These are phyloP conservation scores for Astrocystis sublimbata DNA, from an alignment of 495 filamentous ascomycete genomes.

Conservation along the genomic window DNA sequence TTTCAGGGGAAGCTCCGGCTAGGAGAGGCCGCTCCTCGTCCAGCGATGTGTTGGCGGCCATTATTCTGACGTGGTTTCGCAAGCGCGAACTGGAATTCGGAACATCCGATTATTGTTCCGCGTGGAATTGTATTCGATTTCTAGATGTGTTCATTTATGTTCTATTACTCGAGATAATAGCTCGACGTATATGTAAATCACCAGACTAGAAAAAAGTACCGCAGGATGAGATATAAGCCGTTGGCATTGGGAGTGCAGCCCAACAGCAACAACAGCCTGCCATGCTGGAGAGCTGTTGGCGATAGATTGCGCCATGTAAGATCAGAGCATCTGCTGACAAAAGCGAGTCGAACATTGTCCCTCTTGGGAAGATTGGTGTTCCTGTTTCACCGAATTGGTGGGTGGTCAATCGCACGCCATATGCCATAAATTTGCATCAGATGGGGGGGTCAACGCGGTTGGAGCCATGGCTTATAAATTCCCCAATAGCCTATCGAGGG, in stretches of 20 bases:
- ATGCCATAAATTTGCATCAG: conserved; percentile 19
- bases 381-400: conserved; percentile 13
- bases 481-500: not conserved
- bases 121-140: not conserved
- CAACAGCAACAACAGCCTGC: not conserved
- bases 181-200: not conserved
- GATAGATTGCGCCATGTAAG: conserved; percentile 18
- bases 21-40: conserved; percentile 16
- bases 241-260: not conserved
- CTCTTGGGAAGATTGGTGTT: not conserved
- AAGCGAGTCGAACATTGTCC: not conserved
- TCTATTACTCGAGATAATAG: not conserved
- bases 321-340: conserved; percentile 15
- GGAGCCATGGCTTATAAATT: not conserved
- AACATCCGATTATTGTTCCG: not conserved
- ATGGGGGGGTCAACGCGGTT: not conserved
- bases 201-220: not conserved
- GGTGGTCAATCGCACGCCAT: conserved; percentile 16
- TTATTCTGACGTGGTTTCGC: not conserved
- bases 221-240: not conserved
- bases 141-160: not conserved
- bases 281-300: conserved; percentile 2
- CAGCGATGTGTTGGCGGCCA: not conserved
- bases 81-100: not conserved
- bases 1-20: not conserved